Conservation (phyloP, 2,329 filamentous ascomycete species). For the Aspergillus sp. region DNA sequence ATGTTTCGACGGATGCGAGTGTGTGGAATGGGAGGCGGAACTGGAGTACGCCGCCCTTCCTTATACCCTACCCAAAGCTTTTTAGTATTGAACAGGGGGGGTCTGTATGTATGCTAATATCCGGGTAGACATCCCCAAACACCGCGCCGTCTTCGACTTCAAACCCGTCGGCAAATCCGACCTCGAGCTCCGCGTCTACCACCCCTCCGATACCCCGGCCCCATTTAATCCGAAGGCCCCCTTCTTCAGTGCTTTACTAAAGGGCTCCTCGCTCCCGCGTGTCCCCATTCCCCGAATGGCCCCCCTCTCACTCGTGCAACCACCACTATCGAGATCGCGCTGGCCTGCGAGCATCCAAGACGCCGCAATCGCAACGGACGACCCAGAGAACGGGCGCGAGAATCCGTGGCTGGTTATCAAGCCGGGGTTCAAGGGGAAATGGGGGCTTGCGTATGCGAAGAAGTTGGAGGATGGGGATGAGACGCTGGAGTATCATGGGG, state of each 20-base stretch:
- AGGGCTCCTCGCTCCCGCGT: not conserved
- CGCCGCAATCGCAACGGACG: constrained; percentile 1
- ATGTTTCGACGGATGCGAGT: constrained; percentile 8
- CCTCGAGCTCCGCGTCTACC: not conserved
- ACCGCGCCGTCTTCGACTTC: constrained; percentile 10
- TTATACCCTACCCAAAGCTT: not conserved
- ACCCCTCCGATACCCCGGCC: not conserved
- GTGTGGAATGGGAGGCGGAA: constrained; percentile 13
- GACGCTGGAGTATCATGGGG: constrained; percentile 2
- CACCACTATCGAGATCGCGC: not conserved
- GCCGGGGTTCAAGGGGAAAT: constrained; percentile 3
- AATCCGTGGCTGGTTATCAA: constrained; percentile 2
- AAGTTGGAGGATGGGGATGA: not conserved
- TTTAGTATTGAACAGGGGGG: too few relatives aligned
- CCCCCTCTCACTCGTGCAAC: not conserved
- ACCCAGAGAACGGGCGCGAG: constrained; percentile 7
- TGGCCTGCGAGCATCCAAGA: constrained; percentile 2
- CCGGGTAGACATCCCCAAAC: constrained; percentile 9
- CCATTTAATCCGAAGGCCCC: not conserved
- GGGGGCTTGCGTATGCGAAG: constrained; percentile 2
- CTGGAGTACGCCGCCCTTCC: constrained; percentile 1
- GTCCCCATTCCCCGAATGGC: not conserved
- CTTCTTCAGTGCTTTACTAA: constrained; percentile 5
- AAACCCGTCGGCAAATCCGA: not conserved
- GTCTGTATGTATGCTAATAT: not conserved